phyloP scores from a whole-genome alignment of 2,329 filamentous ascomycete species.

The Fusarium chuoi region DNA sequence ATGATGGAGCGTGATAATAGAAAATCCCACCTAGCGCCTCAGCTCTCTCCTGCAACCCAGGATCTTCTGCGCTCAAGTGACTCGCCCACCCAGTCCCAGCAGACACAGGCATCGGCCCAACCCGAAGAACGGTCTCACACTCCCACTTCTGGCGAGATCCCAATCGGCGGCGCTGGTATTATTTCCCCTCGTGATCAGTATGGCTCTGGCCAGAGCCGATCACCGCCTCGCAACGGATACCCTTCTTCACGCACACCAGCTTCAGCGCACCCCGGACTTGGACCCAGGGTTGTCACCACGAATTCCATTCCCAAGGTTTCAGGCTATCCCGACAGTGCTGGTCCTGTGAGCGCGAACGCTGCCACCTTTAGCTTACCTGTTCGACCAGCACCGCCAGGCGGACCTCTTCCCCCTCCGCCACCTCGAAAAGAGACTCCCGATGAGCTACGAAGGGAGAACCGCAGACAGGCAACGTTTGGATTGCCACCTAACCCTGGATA shows the following conservation, averaged over 20 bases:
- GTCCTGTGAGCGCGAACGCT: conserved; percentile 56
- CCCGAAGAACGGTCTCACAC: conserved; percentile 62
- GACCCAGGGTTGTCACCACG: conserved; percentile 61
- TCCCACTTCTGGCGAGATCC: conserved; percentile 78
- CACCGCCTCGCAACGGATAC: conserved; percentile 62
- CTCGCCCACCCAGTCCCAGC: conserved; percentile 61
- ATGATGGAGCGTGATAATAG: conserved; percentile 96
- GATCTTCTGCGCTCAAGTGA: conserved; percentile 75
- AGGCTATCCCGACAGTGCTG: conserved; percentile 52
- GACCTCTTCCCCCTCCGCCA: conserved; percentile 69
- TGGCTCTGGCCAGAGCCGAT: conserved; percentile 58
- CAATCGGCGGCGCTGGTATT: conserved; percentile 67
- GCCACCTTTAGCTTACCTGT: conserved; percentile 72
- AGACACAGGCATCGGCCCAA: conserved; percentile 51
- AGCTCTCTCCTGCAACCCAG: conserved; percentile 80
- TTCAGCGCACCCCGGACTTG: conserved; percentile 61
- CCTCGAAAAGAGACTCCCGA: conserved; percentile 67
- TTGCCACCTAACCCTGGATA: conserved; percentile 57
- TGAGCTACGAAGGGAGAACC: conserved; percentile 61
- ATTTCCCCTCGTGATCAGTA: conserved; percentile 64
- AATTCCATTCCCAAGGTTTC: conserved; percentile 63
- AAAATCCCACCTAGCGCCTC: conserved; percentile 89
- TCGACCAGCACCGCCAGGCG: conserved; percentile 68
- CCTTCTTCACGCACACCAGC: conserved; percentile 56
- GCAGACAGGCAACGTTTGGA: conserved; percentile 65